Percentiles rank a stretch among this genome's conserved stretches.
phyloP scores from a whole-genome alignment of 805 yeast genomes.

The Cephaloascus albidus region DNA sequence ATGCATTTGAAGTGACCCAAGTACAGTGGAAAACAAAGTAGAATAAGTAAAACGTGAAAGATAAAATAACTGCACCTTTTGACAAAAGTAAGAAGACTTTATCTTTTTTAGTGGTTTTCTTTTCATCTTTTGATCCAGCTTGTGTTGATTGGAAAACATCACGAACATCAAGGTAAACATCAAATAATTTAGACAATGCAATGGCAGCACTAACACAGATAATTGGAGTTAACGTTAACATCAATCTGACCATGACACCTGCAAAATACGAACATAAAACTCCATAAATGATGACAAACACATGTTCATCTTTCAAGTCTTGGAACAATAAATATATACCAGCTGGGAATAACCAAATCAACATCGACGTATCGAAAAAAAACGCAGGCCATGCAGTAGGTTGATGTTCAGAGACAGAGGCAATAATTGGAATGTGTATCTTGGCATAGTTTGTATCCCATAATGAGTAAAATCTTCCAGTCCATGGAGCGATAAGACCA shows the following conservation, averaged over 20 bases:
- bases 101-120: constrained; percentile 3
- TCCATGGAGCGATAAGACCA: constrained; percentile 98
- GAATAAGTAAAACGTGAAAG: constrained; percentile 67
- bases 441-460: constrained; percentile 99
- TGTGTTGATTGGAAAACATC: constrained; percentile 15
- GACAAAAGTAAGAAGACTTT: constrained; percentile 33
- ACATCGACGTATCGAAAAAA: constrained; percentile 85
- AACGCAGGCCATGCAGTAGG: constrained; percentile 99
- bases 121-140: constrained; percentile 8
- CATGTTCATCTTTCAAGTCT: constrained; percentile 85
- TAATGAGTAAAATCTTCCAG: constrained; percentile 95
- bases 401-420: constrained; percentile 98
- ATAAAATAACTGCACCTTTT: constrained; percentile 49
- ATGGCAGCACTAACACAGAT: constrained; percentile 91
- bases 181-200: constrained; percentile 77
- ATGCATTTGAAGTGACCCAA: constrained; percentile 93
- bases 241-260: constrained; percentile 97
- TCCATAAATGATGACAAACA: constrained; percentile 83
- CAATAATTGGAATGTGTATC: constrained; percentile 96
- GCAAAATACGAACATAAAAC: constrained; percentile 96
- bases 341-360: constrained; percentile 98
- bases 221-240: constrained; percentile 94
- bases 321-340: constrained; percentile 88
- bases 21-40: constrained; percentile 91
- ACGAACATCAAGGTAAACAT: constrained; percentile 65